These are phyloP conservation scores for Musa acuminata DNA, from an alignment of 176 grass and related monocot species.

Conservation along the genomic window DNA sequence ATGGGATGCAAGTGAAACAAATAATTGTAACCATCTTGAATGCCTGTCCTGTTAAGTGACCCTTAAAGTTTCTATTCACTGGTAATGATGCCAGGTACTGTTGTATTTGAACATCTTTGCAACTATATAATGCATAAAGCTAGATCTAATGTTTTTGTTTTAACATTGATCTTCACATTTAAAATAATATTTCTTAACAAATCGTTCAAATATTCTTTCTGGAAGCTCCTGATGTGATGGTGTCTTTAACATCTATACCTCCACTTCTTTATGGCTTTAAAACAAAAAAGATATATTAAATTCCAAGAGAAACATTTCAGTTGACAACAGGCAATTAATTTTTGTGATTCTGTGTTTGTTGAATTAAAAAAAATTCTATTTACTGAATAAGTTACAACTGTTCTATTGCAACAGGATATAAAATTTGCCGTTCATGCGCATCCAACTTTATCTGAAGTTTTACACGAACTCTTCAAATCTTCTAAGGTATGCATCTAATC, in stretches of 20 bases:
- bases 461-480: conserved; percentile 88
- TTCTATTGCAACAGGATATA: conserved; percentile 42
- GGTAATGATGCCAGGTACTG: background rate
- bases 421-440: conserved; percentile 79
- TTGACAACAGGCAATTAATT: background rate
- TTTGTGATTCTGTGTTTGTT: background rate
- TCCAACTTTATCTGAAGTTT: conserved; percentile 82
- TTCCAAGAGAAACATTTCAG: background rate
- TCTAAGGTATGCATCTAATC: conserved; percentile 45
- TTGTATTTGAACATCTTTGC: background rate
- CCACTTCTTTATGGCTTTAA: background rate
- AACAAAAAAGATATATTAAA: background rate
- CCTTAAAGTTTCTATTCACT: background rate
- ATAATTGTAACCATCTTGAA: background rate
- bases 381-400: background rate
- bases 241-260: background rate
- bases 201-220: background rate
- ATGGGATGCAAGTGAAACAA: background rate
- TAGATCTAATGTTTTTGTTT: background rate
- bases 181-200: background rate
- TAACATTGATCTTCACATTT: background rate
- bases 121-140: background rate
- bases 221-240: background rate
- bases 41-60: background rate
- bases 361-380: background rate